These are phyloP conservation scores for Lecanoromycetidae sp. DNA, from an alignment of 2,329 filamentous ascomycete species.

Conservation along the genomic window DNA sequence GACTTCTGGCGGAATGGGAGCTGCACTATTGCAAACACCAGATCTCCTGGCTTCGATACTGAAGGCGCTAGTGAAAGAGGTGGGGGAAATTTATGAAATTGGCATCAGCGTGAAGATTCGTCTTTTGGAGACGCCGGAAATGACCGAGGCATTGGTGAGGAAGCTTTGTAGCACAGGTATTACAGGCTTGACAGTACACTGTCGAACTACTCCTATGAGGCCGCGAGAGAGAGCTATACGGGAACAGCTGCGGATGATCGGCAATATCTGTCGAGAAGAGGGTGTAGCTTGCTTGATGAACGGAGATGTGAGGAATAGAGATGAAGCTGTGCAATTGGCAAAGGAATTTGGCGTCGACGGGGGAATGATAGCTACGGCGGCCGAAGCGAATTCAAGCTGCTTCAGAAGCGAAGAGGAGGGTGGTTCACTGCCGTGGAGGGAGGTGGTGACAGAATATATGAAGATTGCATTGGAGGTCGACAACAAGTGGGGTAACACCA, in stretches of 20 bases:
- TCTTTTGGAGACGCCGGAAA: slow-evolving; percentile 61
- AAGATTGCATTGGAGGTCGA: slow-evolving; percentile 60
- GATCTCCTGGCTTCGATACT: slow-evolving; percentile 76
- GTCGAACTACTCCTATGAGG: slow-evolving; percentile 90
- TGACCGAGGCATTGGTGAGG: slow-evolving; percentile 66
- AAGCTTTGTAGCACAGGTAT: slow-evolving; percentile 78
- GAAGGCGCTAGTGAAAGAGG: slow-evolving; percentile 64
- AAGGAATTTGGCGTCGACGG: slow-evolving; percentile 76
- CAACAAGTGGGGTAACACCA: slow-evolving; percentile 86
- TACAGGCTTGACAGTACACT: slow-evolving; percentile 84
- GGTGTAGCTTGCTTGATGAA: slow-evolving; percentile 95
- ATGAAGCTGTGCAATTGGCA: slow-evolving; percentile 59
- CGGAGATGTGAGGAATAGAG: slow-evolving; percentile 69
- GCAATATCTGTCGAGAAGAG: slow-evolving; percentile 62
- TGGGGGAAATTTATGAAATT: slow-evolving; percentile 67
- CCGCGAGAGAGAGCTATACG: slow-evolving; percentile 79
- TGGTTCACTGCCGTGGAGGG: slow-evolving; percentile 59
- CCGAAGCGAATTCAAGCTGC: slow-evolving; percentile 81
- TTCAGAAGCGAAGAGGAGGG: slow-evolving; percentile 62
- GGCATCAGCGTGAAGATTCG: slow-evolving; percentile 97
- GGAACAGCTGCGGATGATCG: slow-evolving; percentile 74
- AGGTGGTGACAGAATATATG: slow-evolving; percentile 67
- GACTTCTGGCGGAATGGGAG: slow-evolving; percentile 88
- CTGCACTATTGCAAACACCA: slow-evolving; percentile 72
- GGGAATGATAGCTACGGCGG: slow-evolving; percentile 91